These are phyloP conservation scores for Sporothrix sp. DNA, from an alignment of 2,329 filamentous ascomycete genomes.

Conservation along the genomic window DNA sequence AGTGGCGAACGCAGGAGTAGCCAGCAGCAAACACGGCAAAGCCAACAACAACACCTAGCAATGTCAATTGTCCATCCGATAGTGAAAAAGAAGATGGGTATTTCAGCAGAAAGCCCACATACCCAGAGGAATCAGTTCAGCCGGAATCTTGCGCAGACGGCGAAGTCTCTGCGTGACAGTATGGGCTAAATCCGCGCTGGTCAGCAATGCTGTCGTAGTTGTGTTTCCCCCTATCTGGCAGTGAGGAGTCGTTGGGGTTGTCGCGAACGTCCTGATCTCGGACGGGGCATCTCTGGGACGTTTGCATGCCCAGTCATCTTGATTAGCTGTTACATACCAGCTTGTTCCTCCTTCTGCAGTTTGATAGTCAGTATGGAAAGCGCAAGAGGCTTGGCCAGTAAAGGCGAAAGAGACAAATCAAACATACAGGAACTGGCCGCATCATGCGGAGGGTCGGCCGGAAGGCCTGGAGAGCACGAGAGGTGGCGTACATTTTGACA, in stretches of 20 bases:
- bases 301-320: background rate
- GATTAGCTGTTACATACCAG: conserved; percentile 42
- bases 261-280: too few relatives aligned
- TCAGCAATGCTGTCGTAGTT: background rate
- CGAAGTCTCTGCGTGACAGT: conserved; percentile 93
- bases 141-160: conserved; percentile 78
- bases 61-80: background rate
- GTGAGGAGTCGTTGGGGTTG: too few relatives aligned
- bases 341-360: conserved; percentile 55
- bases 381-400: background rate
- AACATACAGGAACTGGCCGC: conserved; percentile 63
- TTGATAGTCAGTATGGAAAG: conserved; percentile 18
- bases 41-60: conserved; percentile 72
- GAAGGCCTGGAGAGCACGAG: conserved; percentile 54
- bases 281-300: too few relatives aligned
- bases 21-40: conserved; percentile 71
- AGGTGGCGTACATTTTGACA: conserved; percentile 52
- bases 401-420: background rate
- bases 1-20: conserved; percentile 77
- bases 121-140: conserved; percentile 93
- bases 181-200: conserved; percentile 56
- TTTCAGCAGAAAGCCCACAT: too few relatives aligned
- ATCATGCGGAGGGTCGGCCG: conserved; percentile 57
- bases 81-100: too few relatives aligned
- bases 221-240: too few relatives aligned